phyloP scores from a whole-genome alignment of 208 protist genomes.

The Sergeia podlipaevii region DNA sequence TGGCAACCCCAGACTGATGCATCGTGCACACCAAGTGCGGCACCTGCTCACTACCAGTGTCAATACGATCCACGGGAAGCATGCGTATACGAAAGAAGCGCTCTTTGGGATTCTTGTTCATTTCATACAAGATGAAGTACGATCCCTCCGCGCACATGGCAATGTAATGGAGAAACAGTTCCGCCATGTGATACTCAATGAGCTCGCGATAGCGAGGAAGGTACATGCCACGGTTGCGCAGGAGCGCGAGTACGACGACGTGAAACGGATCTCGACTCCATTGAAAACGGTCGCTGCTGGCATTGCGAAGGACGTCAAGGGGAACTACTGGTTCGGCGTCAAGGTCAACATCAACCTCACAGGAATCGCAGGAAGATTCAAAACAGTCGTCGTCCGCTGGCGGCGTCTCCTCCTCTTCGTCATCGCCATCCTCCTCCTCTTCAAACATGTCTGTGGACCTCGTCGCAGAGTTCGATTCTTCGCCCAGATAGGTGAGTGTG shows the following conservation, averaged over 20 bases:
- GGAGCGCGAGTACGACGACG: slow-evolving; percentile 46
- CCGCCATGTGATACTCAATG: slow-evolving; percentile 83
- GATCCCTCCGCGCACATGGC: slow-evolving; percentile 50
- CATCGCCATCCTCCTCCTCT: no score
- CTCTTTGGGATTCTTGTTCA: slow-evolving; percentile 52
- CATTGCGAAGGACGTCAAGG: slow-evolving; percentile 23
- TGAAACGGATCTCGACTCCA: slow-evolving; percentile 67
- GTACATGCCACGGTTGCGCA: slow-evolving; percentile 61
- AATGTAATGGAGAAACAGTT: slow-evolving; percentile 72
- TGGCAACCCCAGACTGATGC: slow-evolving; percentile 45
- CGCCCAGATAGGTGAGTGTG: no score
- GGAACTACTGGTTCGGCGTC: slow-evolving; percentile 67
- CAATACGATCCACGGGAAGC: slow-evolving; percentile 32
- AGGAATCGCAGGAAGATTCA: no score
- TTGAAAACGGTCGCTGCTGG: slow-evolving; percentile 16
- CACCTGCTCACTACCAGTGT: slow-evolving; percentile 18
- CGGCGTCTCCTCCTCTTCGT: no score
- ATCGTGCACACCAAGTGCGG: slow-evolving; percentile 56
- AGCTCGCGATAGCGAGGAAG: slow-evolving; percentile 47
- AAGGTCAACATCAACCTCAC: slow-evolving; percentile 23
- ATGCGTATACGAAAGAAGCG: slow-evolving; percentile 75
- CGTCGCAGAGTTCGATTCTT: no score
- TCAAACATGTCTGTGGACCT: no score
- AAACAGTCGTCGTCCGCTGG: no score
- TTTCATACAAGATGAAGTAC: slow-evolving; percentile 73